Evolutionary conservation across 2,329 filamentous ascomycete genomes (phyloP).

Genomic region (Sporothrix dimorphospora): DNA sequence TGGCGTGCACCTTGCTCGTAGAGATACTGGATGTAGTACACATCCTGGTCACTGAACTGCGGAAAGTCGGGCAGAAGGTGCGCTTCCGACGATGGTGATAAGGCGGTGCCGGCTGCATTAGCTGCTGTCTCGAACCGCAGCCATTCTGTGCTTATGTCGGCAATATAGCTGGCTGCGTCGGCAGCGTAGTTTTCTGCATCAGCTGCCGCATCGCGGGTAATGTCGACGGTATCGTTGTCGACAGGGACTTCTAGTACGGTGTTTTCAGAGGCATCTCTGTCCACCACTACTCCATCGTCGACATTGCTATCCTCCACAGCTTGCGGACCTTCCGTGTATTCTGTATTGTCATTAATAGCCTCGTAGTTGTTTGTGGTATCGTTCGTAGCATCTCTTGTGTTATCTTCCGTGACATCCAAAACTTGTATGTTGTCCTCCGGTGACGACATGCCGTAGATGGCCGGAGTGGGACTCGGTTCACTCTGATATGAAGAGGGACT

Average conservation of each 20-base stretch:
- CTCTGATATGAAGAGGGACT: not conserved
- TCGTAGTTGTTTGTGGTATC: not conserved
- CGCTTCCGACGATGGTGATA: not conserved
- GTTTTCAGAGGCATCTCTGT: not conserved
- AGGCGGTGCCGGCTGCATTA: not conserved
- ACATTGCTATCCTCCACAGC: not conserved
- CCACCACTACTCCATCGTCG: not conserved
- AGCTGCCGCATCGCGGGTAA: not conserved
- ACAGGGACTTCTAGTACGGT: not conserved
- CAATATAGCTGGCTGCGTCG: not conserved
- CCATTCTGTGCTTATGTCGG: not conserved
- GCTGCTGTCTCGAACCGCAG: not conserved
- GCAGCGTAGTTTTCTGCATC: not conserved
- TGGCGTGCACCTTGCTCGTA: not conserved
- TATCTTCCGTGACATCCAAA: not conserved
- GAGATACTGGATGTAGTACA: not conserved
- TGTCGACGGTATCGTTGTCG: not conserved
- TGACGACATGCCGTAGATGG: not conserved
- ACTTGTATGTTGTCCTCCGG: not conserved
- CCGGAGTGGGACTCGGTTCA: not conserved
- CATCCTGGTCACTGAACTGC: not conserved
- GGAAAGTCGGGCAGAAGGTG: not conserved
- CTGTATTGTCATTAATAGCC: not conserved
- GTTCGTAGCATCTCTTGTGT: not conserved
- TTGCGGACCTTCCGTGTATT: not conserved